Evolutionary conservation across 2,329 filamentous ascomycete genomes (phyloP).

Genomic region (Cordyceps tenuipes): DNA sequence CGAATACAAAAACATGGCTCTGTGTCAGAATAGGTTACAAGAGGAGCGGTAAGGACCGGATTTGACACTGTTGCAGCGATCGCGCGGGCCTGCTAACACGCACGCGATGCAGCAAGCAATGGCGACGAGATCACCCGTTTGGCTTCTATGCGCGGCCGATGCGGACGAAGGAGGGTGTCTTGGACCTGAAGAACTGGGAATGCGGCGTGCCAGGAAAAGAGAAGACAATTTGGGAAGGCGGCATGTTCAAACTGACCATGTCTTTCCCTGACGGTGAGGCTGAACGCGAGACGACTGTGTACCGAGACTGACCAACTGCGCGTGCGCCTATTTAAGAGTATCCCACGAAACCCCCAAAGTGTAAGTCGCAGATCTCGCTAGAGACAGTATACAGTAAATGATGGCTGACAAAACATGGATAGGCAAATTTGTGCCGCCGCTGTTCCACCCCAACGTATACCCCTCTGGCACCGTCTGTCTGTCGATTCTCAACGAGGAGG

Average conservation of each 20-base stretch:
- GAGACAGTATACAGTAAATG: not conserved
- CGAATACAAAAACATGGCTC: slow-evolving; percentile 53
- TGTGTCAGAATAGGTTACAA: slow-evolving; percentile 79
- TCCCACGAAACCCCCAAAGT: slow-evolving; percentile 97
- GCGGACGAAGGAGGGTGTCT: slow-evolving; percentile 67
- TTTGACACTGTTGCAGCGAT: too few relatives aligned
- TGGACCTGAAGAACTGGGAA: slow-evolving; percentile 94
- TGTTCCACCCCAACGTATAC: slow-evolving; percentile 98
- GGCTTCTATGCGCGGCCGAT: slow-evolving; percentile 91
- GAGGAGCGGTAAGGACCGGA: slow-evolving; percentile 65
- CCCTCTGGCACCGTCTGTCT: slow-evolving; percentile 96
- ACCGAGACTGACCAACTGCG: not conserved
- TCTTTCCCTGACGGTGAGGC: slow-evolving; percentile 82
- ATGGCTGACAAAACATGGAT: not conserved
- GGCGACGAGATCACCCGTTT: slow-evolving; percentile 94
- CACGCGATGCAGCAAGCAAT: slow-evolving; percentile 65
- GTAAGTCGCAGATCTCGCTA: slow-evolving; percentile 45
- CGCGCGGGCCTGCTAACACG: slow-evolving; percentile 15
- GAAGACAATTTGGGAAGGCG: slow-evolving; percentile 97
- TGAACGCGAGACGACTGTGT: not conserved
- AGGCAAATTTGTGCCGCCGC: slow-evolving; percentile 94
- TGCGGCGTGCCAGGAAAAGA: slow-evolving; percentile 94
- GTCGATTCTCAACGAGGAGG: slow-evolving; percentile 95
- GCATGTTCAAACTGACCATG: slow-evolving; percentile 88
- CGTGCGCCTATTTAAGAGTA: slow-evolving; percentile 61